phyloP scores from a whole-genome alignment of 306 rosid genomes.

The Acmispon strigosus region DNA sequence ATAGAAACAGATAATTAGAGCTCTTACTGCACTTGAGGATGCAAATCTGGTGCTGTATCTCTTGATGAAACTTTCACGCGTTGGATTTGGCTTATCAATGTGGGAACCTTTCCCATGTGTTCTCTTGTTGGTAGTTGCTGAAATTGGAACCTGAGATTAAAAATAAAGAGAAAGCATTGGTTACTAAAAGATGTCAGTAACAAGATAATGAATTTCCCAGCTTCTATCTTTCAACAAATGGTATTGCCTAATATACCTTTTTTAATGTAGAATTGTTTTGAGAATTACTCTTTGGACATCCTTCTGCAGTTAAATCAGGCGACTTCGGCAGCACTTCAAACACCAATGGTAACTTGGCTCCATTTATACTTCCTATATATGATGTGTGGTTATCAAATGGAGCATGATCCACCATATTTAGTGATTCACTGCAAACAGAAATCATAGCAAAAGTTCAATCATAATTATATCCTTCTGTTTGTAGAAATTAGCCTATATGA shows the following conservation, averaged over 20 bases:
- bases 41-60: constrained; percentile 45
- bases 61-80: constrained; percentile 30
- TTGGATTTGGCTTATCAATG: constrained; percentile 19
- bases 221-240: constrained; percentile 11
- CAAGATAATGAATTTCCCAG: not conserved
- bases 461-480: not conserved
- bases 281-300: constrained; percentile 10
- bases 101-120: constrained; percentile 9
- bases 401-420: constrained; percentile 30
- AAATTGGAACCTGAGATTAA: constrained; percentile 24
- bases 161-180: not conserved
- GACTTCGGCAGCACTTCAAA: constrained; percentile 25
- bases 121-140: constrained; percentile 2
- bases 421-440: constrained; percentile 32
- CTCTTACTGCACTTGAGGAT: constrained; percentile 49
- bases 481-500: not conserved
- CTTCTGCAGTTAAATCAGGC: constrained; percentile 17
- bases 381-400: constrained; percentile 28
- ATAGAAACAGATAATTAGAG: constrained; percentile 6
- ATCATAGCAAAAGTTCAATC: not conserved
- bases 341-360: constrained; percentile 22
- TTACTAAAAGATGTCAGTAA: not conserved
- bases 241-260: constrained; percentile 15
- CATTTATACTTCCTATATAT: constrained; percentile 23
- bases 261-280: constrained; percentile 8